Conservation (phyloP, 2,329 filamentous ascomycete species). For the Calonectria henricotiae region DNA sequence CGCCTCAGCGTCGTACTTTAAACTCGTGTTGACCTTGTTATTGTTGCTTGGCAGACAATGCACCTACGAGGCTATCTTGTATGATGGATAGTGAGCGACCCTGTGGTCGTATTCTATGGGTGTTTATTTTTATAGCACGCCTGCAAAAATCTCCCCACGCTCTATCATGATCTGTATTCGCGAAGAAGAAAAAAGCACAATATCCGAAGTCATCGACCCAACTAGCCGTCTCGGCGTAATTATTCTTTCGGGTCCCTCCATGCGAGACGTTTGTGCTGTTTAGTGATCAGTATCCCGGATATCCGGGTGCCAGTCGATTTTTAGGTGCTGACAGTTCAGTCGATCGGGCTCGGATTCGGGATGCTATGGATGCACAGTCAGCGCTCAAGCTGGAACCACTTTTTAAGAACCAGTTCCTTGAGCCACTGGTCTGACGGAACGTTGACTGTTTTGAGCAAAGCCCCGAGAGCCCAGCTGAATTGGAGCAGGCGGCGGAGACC, state of each 20-base stretch:
- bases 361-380: slow-evolving; percentile 31
- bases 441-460: slow-evolving; percentile 45
- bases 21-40: slow-evolving; percentile 35
- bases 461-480: slow-evolving; percentile 31
- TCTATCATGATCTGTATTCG: neutral
- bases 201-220: slow-evolving; percentile 21
- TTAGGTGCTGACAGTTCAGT: slow-evolving; percentile 33
- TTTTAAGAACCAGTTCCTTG: slow-evolving; percentile 40
- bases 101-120: neutral
- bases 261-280: neutral
- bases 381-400: slow-evolving; percentile 26
- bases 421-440: slow-evolving; percentile 37
- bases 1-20: slow-evolving; percentile 8
- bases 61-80: neutral
- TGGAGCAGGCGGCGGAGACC: slow-evolving; percentile 26
- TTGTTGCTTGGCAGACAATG: slow-evolving; percentile 32
- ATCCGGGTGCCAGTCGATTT: slow-evolving; percentile 34
- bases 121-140: neutral
- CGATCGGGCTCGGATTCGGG: slow-evolving; percentile 37
- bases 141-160: neutral
- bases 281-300: slow-evolving; percentile 21
- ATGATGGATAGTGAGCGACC: neutral
- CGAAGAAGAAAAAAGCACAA: neutral
- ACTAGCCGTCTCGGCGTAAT: slow-evolving; percentile 3
- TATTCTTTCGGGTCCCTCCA: neutral